phyloP scores from a whole-genome alignment of 768 basidiomycete species.

The Amanita inopinata region DNA sequence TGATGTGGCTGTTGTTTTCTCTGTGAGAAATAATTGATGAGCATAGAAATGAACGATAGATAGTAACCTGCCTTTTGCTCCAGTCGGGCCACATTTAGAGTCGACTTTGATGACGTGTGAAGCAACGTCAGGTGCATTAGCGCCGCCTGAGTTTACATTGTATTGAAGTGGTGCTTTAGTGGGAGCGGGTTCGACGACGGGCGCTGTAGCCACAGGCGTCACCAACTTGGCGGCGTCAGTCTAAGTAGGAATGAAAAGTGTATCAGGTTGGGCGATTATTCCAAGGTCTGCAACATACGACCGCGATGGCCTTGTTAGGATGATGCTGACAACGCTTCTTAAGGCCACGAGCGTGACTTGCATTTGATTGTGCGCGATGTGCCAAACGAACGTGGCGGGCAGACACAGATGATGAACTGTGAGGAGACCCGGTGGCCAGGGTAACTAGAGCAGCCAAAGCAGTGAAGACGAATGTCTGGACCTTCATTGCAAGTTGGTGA shows the following conservation, averaged over 20 bases:
- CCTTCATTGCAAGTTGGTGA: slow-evolving; percentile 30
- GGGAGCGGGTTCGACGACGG: too few species aligned
- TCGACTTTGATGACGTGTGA: too few species aligned
- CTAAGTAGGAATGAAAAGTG: too few species aligned
- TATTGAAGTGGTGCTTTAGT: too few species aligned
- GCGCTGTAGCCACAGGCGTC: too few species aligned
- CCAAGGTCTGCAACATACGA: neutral
- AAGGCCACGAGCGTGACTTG: slow-evolving; percentile 6
- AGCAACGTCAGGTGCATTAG: too few species aligned
- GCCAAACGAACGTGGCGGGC: slow-evolving; percentile 28
- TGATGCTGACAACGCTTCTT: slow-evolving; percentile 15
- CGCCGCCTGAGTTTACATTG: too few species aligned
- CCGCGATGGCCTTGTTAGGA: neutral
- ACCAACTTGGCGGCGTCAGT: too few species aligned
- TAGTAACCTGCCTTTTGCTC: slow-evolving; percentile 36
- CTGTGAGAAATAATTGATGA: slow-evolving; percentile 22
- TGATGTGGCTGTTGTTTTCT: slow-evolving; percentile 31
- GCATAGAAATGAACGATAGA: neutral
- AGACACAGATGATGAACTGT: slow-evolving; percentile 17
- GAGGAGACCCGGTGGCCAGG: slow-evolving; percentile 24
- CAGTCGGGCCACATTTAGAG: slow-evolving; percentile 34
- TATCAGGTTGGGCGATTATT: neutral
- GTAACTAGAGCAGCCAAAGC: slow-evolving; percentile 26
- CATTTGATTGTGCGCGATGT: slow-evolving; percentile 17
- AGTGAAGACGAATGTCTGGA: slow-evolving; percentile 26